Evolutionary conservation across 1,139 yeast genomes (phyloP), one percentile per base, ranked within the genome.

Genomic region (Zygoascus hellenicus): DNA sequence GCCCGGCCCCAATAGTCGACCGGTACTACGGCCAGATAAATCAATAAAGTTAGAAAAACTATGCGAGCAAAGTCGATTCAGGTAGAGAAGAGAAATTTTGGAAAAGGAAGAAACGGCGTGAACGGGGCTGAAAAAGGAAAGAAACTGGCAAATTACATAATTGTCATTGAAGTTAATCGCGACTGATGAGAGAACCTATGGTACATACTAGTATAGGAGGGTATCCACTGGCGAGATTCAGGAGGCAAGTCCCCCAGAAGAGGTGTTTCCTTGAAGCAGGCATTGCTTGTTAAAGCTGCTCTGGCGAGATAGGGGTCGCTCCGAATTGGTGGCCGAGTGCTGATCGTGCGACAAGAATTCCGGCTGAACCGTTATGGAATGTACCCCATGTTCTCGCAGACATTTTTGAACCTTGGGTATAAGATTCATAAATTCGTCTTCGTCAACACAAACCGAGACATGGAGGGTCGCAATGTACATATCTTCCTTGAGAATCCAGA

Each of bases 311-410:
- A 11, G 42, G 37, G 31, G 46, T 31, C 26, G 40, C 39, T 31
- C 50, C 7, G 39, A 29, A 22, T 22, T 22, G 6, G 30, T 10
- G 4, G 15, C 29, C 29, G 39, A 36, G 29, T 41, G 43, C 16
- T 43, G 43, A 17, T 48, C 45, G 11, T 47, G 48, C 9, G 52
- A 42, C 28, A 54, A 35, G 47, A 81, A 89, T 68, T 90, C 97
- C 0, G 97, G 97, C 67, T 92, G 98, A 44, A 92, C 90, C 1
- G 98, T 92, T 16, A 94, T 96, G 37, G 95, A 84, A 59, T 89
- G 96, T 51, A 92, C 83, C 33, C 96, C 96, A 61, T 81, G 85
- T 31, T 76, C 80, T 58, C 87, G 95, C 62, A 92, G 75, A 45
- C 90, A 81, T 47, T 78, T 78, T 62, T 95, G 79, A 48, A 92